Percentiles rank a stretch among this genome's conserved stretches.
Conservation (phyloP, 192 early-diverging fungal genomes). For the Coemansia umbellata region DNA sequence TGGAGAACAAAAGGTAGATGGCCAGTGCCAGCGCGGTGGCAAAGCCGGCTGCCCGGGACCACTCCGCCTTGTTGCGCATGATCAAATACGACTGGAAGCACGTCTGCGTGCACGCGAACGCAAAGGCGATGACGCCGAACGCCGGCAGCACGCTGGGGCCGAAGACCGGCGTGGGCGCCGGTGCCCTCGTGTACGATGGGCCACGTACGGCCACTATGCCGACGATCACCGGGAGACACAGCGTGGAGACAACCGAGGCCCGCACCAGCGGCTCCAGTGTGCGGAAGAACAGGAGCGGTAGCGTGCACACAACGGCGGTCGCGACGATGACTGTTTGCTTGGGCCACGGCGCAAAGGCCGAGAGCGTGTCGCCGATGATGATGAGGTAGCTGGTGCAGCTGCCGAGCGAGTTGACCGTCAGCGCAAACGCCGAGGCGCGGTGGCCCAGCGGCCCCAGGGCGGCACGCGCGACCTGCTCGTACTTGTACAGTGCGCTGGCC, state of each 20-base stretch:
- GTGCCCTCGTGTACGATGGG: slow-evolving; percentile 51
- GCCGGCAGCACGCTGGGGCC: slow-evolving; percentile 61
- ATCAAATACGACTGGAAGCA: slow-evolving; percentile 58
- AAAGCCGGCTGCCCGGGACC: slow-evolving; percentile 50
- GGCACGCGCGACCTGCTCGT: slow-evolving; percentile 43
- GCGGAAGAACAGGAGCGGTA: slow-evolving; percentile 61
- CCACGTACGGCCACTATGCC: slow-evolving; percentile 56
- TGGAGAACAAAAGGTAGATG: slow-evolving; percentile 58
- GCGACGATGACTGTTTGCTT: slow-evolving; percentile 19
- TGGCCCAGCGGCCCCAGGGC: slow-evolving; percentile 55
- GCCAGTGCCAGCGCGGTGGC: slow-evolving; percentile 51
- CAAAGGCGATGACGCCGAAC: slow-evolving; percentile 64
- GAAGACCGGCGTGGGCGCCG: slow-evolving; percentile 50
- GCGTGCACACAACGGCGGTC: slow-evolving; percentile 29
- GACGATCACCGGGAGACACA: slow-evolving; percentile 62
- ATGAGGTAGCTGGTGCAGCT: slow-evolving; percentile 63
- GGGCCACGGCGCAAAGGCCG: slow-evolving; percentile 22
- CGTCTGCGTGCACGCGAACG: slow-evolving; percentile 62
- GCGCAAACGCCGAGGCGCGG: slow-evolving; percentile 52
- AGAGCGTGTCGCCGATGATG: slow-evolving; percentile 41
- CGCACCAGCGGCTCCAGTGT: slow-evolving; percentile 58
- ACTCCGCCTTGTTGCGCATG: slow-evolving; percentile 47
- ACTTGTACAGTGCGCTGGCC: slow-evolving; percentile 52
- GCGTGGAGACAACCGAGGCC: slow-evolving; percentile 55
- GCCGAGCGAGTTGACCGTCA: slow-evolving; percentile 59